Percentiles rank a stretch among this genome's conserved stretches.
These are phyloP conservation scores for Pseudopithomyces maydicus DNA, from an alignment of 2,329 filamentous ascomycete species.

Conservation along the genomic window DNA sequence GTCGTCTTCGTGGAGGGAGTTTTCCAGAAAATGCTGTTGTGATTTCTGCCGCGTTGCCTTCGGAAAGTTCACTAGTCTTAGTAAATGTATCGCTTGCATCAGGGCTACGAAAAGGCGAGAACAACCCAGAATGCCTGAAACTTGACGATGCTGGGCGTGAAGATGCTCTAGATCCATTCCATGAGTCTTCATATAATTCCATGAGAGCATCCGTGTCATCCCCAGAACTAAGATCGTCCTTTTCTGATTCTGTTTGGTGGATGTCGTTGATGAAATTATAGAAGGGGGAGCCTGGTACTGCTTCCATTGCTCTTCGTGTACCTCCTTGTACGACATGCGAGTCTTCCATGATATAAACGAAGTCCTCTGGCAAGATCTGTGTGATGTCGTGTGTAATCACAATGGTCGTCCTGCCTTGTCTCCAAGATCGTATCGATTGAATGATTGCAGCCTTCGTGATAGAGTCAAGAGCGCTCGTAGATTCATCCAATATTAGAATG, in stretches of 20 bases:
- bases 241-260: slow-evolving; percentile 10
- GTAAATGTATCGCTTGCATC: background rate
- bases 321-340: slow-evolving; percentile 73
- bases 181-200: slow-evolving; percentile 22
- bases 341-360: slow-evolving; percentile 77
- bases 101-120: slow-evolving; percentile 18
- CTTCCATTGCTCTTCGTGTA: slow-evolving; percentile 61
- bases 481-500: slow-evolving; percentile 85
- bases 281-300: slow-evolving; percentile 54
- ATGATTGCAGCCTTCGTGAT: slow-evolving; percentile 70
- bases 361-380: slow-evolving; percentile 74
- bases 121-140: slow-evolving; percentile 17
- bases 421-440: slow-evolving; percentile 77
- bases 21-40: background rate
- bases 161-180: slow-evolving; percentile 11
- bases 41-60: background rate
- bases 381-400: slow-evolving; percentile 90
- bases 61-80: background rate
- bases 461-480: slow-evolving; percentile 85
- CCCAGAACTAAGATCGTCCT: slow-evolving; percentile 6
- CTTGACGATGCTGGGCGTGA: slow-evolving; percentile 24
- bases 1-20: background rate
- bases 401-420: slow-evolving; percentile 81
- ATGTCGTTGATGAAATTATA: slow-evolving; percentile 35
- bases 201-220: slow-evolving; percentile 23